Evolutionary conservation across 257 asterid genomes (phyloP), one percentile per base, ranked within the genome.

Genomic region (Knoxia roxburghii): DNA sequence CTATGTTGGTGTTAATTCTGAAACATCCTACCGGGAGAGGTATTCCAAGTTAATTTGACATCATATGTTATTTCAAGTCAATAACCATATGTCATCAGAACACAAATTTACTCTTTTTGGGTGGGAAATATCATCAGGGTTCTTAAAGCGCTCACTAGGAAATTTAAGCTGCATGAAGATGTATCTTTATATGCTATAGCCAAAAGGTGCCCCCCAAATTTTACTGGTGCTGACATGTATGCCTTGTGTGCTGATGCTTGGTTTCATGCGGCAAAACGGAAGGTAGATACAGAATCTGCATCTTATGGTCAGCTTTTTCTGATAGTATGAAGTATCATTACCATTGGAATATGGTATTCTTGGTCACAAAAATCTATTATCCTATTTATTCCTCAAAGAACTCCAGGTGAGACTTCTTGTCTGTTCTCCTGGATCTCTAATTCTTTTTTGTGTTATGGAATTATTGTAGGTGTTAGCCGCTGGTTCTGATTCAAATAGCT

Each of bases 181-280:
- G 86, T 94, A 40, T 88, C 96, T 18, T 77, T 94, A 5, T 76
- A 76, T 30, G 85, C 88, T 65, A 82, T 94, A 82, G 95, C 99
- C 52, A 71, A 64, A 81, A 90, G 78, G 75, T 94, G 99, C 81
- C 96, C 96, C 64, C 86, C 95, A 20, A 94, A 90, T 76, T 93
- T 94, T 73, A 94, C 99, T 0, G 99, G 99, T 56, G 99, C 99
- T 29, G 99, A 93, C 71, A 86, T 93, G 95, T 93, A 93, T 66
- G 99, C 99, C 52, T 85, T 93, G 71, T 90, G 97, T 41, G 95
- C 99, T 7, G 99, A 94, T 83, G 96, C 97, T 75, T 94, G 99
- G 99, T 94, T 94, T 76, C 92, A 80, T 63, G 99, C 97, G 61
- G 99, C 99, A 54, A 90, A 85, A 75, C 86, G 89, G 29, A 84